phyloP scores from a whole-genome alignment of 148 eudicot genomes.

The Rheum nobile region DNA sequence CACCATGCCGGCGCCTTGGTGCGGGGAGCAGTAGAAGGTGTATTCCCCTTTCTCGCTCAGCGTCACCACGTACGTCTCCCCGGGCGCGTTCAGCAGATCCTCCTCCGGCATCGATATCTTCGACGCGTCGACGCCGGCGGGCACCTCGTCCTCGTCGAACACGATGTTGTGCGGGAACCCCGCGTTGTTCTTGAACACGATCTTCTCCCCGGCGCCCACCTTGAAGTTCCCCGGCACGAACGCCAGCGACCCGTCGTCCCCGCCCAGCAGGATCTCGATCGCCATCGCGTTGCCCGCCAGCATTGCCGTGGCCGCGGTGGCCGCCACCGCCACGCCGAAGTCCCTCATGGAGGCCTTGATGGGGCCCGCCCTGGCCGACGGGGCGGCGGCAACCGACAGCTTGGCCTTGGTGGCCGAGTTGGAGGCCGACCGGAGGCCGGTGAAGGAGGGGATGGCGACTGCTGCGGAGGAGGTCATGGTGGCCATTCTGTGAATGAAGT shows the following conservation, averaged over 20 bases:
- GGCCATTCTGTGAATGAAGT: conserved; percentile 39
- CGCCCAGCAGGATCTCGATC: conserved; percentile 50
- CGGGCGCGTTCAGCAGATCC: conserved; percentile 53
- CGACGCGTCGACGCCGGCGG: conserved; percentile 49
- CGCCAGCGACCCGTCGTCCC: conserved; percentile 44
- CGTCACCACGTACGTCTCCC: conserved; percentile 53
- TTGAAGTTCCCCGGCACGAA: conserved; percentile 45
- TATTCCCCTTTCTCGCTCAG: conserved; percentile 79
- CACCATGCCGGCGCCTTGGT: conserved; percentile 97
- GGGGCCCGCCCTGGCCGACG: conserved; percentile 16
- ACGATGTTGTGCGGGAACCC: conserved; percentile 93
- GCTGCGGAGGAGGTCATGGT: conserved; percentile 57
- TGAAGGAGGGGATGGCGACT: conserved; percentile 63
- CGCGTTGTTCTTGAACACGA: conserved; percentile 78
- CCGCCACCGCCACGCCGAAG: conserved; percentile 34
- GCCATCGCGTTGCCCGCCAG: conserved; percentile 79
- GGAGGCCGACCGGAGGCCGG: conserved; percentile 49
- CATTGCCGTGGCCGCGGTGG: conserved; percentile 59
- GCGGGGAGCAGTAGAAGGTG: conserved; percentile 77
- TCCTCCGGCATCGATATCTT: conserved; percentile 80
- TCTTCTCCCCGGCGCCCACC: conserved; percentile 60
- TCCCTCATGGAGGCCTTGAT: conserved; percentile 67
- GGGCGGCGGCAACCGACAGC: conserved; percentile 9
- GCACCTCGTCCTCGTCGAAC: conserved; percentile 83
- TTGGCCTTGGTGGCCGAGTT: conserved; percentile 22